A percentile compares a stretch with the other conserved stretches of the same genome.
These are phyloP conservation scores for Fusarium pseudoanthophilum DNA, from an alignment of 2,329 filamentous ascomycete species.

Conservation along the genomic window DNA sequence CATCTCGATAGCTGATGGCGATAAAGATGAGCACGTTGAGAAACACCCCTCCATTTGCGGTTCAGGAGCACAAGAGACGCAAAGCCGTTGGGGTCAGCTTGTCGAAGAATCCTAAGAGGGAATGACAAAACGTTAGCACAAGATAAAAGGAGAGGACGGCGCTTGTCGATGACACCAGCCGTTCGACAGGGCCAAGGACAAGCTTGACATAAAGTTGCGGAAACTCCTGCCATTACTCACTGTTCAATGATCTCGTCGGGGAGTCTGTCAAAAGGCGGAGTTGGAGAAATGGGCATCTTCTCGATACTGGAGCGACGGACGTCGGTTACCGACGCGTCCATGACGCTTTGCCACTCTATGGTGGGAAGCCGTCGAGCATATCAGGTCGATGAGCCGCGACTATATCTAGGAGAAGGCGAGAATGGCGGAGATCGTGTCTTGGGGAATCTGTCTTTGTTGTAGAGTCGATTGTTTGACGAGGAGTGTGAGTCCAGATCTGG, in stretches of 20 bases:
- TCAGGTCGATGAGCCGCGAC: constrained; percentile 27
- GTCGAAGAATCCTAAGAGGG: constrained; percentile 66
- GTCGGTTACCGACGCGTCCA: constrained; percentile 45
- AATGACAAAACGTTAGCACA: constrained; percentile 30
- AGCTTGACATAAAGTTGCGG: background rate
- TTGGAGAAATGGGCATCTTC: constrained; percentile 45
- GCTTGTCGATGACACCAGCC: background rate
- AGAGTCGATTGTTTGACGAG: constrained; percentile 17
- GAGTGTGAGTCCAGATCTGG: constrained; percentile 7
- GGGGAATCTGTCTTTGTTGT: constrained; percentile 7
- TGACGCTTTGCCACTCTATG: constrained; percentile 45
- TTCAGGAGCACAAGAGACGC: constrained; percentile 74
- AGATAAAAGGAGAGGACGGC: background rate
- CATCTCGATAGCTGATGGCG: constrained; percentile 70
- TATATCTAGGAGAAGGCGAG: background rate
- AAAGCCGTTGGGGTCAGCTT: constrained; percentile 71
- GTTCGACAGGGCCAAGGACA: background rate
- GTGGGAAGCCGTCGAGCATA: constrained; percentile 37
- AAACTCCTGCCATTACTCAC: constrained; percentile 55
- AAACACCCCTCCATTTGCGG: constrained; percentile 71
- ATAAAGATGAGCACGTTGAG: constrained; percentile 72
- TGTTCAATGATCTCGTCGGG: constrained; percentile 77
- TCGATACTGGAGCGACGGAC: constrained; percentile 50
- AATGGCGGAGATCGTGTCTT: background rate
- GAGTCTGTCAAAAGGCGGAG: constrained; percentile 63